Conservation (phyloP, 139 green algal species). For the Axilococcus clingmanii region DNA sequence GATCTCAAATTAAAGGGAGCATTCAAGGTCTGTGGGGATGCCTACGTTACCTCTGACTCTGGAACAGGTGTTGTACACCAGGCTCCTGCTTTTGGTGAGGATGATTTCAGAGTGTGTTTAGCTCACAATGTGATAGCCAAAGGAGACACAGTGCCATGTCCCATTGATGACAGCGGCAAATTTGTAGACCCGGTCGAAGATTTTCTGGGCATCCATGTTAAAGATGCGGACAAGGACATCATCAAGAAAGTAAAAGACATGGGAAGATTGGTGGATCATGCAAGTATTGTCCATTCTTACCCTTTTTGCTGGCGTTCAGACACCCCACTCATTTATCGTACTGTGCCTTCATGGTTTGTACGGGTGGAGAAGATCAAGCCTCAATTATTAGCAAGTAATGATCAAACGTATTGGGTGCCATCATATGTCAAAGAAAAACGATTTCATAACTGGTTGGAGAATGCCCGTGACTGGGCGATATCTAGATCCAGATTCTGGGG, state of each 20-base stretch:
- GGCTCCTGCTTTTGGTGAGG: slow-evolving; percentile 94
- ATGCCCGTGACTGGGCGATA: slow-evolving; percentile 85
- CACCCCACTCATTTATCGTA: slow-evolving; percentile 86
- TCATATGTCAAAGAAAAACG: slow-evolving; percentile 94
- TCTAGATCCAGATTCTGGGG: slow-evolving; percentile 89
- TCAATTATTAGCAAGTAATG: slow-evolving; percentile 79
- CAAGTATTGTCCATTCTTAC: slow-evolving; percentile 73
- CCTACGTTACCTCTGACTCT: slow-evolving; percentile 90
- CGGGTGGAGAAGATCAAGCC: slow-evolving; percentile 81
- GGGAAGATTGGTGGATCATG: slow-evolving; percentile 70
- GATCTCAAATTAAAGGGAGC: slow-evolving; percentile 37
- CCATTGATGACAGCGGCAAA: slow-evolving; percentile 78
- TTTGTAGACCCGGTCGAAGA: slow-evolving; percentile 76
- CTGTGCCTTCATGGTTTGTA: slow-evolving; percentile 96
- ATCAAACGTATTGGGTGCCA: slow-evolving; percentile 91
- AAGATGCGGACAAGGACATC: slow-evolving; percentile 93
- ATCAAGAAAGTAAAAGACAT: slow-evolving; percentile 65
- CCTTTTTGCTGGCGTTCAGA: slow-evolving; percentile 99
- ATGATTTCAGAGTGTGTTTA: slow-evolving; percentile 94
- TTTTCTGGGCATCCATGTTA: slow-evolving; percentile 55
- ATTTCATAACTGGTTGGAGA: slow-evolving; percentile 98
- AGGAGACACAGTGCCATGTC: slow-evolving; percentile 72
- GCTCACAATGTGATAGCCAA: slow-evolving; percentile 65
- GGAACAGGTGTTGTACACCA: slow-evolving; percentile 95
- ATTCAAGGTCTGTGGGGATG: slow-evolving; percentile 63